phyloP scores from a whole-genome alignment of 169 alveolate species.

The Plasmodium cynomolgi region DNA sequence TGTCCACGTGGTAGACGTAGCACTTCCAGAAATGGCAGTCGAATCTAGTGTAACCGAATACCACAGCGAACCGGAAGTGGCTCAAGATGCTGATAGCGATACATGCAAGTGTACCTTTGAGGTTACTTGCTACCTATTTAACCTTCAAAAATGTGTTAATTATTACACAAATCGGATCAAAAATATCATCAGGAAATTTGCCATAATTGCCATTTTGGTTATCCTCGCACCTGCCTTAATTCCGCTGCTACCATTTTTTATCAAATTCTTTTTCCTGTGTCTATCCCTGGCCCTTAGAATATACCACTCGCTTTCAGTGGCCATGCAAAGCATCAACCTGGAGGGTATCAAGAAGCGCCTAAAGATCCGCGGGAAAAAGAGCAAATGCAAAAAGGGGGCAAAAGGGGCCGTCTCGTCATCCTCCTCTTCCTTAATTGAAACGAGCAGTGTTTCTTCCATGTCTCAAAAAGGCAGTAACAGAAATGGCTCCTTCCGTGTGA shows the following conservation, averaged over 20 bases:
- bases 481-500: neutral
- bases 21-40: neutral
- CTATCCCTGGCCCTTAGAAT: constrained; percentile 10
- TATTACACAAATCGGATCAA: constrained; percentile 27
- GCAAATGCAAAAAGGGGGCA: neutral
- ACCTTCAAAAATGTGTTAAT: constrained; percentile 22
- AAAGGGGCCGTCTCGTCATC: constrained; percentile 12
- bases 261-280: constrained; percentile 29
- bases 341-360: neutral
- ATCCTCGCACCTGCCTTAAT: constrained; percentile 64
- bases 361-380: constrained; percentile 2
- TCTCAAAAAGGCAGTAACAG: neutral
- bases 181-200: constrained; percentile 27
- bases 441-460: constrained; percentile 42
- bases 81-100: neutral
- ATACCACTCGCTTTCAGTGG: neutral
- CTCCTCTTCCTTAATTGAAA: constrained; percentile 23
- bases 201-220: constrained; percentile 32
- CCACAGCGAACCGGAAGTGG: neutral
- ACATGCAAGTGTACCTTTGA: constrained; percentile 39
- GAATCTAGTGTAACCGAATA: constrained; percentile 4
- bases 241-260: constrained; percentile 52
- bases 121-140: constrained; percentile 34
- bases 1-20: neutral
- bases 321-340: neutral